A percentile compares a stretch with the other conserved stretches of the same genome.
These are phyloP conservation scores for Diaporthe caulivora DNA, from an alignment of 2,329 filamentous ascomycete genomes.

Conservation along the genomic window DNA sequence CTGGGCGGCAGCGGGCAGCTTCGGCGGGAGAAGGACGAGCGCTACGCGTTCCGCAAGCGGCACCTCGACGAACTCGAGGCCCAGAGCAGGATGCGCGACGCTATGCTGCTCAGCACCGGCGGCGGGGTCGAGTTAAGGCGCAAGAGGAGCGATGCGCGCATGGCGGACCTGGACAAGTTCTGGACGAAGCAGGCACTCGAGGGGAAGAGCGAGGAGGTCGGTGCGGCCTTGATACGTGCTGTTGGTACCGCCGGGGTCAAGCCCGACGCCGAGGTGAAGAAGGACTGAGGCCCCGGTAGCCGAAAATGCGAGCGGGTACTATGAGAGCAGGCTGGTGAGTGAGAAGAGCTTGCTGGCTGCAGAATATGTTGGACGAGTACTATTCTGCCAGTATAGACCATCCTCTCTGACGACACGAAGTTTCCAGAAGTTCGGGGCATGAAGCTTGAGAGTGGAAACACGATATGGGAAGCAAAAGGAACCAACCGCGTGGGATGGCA, in stretches of 20 bases:
- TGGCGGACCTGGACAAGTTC: slow-evolving; percentile 50
- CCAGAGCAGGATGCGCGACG: slow-evolving; percentile 35
- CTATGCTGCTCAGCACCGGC: slow-evolving; percentile 42
- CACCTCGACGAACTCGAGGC: slow-evolving; percentile 57
- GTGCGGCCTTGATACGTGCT: slow-evolving; percentile 49
- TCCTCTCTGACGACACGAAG: background rate
- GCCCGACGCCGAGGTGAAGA: background rate
- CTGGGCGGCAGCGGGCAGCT: slow-evolving; percentile 55
- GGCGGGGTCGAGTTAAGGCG: slow-evolving; percentile 7
- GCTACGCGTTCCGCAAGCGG: slow-evolving; percentile 52
- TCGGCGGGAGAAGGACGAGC: slow-evolving; percentile 53
- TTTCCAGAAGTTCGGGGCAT: background rate
- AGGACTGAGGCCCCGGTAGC: background rate
- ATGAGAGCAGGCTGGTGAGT: background rate
- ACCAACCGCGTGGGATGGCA: background rate
- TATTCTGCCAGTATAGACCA: background rate
- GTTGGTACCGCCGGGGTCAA: background rate
- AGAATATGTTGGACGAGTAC: background rate
- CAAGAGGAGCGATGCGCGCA: slow-evolving; percentile 49
- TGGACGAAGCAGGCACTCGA: slow-evolving; percentile 58
- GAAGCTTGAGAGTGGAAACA: background rate
- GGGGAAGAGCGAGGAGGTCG: slow-evolving; percentile 51
- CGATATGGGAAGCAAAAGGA: background rate
- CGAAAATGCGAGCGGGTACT: background rate
- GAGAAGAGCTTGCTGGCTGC: background rate